Conservation (phyloP, 192 early-diverging fungal genomes). For the Backusella tuberculispora region DNA sequence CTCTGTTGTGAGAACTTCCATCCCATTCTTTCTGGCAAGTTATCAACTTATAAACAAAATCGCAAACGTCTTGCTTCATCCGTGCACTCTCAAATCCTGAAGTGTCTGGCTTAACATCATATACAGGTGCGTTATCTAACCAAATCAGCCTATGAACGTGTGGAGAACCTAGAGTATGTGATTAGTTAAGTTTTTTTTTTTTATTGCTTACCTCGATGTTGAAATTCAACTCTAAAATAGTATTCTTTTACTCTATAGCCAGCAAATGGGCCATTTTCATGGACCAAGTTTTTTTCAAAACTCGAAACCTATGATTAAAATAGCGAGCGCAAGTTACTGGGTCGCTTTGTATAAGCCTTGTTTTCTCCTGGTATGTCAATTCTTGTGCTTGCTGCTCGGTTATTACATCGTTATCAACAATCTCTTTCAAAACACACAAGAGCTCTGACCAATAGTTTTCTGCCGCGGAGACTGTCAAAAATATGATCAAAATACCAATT, state of each 20-base stretch:
- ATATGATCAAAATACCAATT: neutral
- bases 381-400: neutral
- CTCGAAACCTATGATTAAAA: neutral
- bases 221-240: neutral
- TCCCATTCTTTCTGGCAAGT: neutral
- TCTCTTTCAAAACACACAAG: neutral
- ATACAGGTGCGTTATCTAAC: neutral
- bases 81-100: neutral
- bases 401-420: neutral
- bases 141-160: neutral
- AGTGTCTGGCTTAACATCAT: neutral
- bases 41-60: neutral
- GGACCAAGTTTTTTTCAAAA: neutral
- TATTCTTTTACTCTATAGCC: neutral
- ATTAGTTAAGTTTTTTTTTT: too few relatives aligned
- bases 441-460: neutral
- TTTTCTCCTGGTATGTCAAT: neutral
- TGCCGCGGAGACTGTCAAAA: neutral
- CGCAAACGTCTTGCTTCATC: neutral
- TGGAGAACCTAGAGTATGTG: too few relatives aligned
- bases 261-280: neutral
- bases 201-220: neutral
- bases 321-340: neutral
- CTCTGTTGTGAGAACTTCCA: too few relatives aligned
- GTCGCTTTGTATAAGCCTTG: neutral